These are phyloP conservation scores for Ogataea haglerorum DNA, from an alignment of 805 yeast genomes.

Conservation along the genomic window DNA sequence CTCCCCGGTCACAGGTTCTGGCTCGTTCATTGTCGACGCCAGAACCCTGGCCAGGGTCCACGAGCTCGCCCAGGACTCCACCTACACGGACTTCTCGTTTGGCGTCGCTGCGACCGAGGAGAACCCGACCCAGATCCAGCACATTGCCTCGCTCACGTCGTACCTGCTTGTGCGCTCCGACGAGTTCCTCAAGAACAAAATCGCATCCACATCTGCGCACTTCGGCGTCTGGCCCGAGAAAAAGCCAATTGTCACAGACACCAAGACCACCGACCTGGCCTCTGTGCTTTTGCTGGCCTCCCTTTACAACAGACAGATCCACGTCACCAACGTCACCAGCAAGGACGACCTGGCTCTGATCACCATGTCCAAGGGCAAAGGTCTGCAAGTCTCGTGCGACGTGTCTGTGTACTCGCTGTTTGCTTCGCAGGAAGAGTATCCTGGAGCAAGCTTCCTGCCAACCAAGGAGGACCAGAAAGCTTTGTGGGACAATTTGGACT, in stretches of 20 bases:
- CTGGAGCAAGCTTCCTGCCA: conserved; percentile 72
- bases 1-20: conserved; percentile 66
- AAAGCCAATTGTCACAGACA: conserved; percentile 89
- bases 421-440: conserved; percentile 67
- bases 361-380: conserved; percentile 79
- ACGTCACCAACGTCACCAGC: conserved; percentile 80
- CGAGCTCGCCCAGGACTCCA: conserved; percentile 49
- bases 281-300: conserved; percentile 86
- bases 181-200: conserved; percentile 63
- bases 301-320: conserved; percentile 78
- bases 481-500: conserved; percentile 70
- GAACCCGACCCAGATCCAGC: conserved; percentile 60
- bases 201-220: conserved; percentile 75
- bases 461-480: conserved; percentile 75
- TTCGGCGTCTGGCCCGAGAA: conserved; percentile 78
- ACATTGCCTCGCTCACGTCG: conserved; percentile 64
- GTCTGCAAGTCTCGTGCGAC: conserved; percentile 83
- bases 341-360: conserved; percentile 81
- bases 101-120: conserved; percentile 78
- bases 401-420: conserved; percentile 78
- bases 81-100: conserved; percentile 79
- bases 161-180: conserved; percentile 80
- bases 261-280: conserved; percentile 89
- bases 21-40: conserved; percentile 62
- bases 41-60: conserved; percentile 64